phyloP scores from a whole-genome alignment of 768 basidiomycete species.

The Neoboletus subvelutipes region DNA sequence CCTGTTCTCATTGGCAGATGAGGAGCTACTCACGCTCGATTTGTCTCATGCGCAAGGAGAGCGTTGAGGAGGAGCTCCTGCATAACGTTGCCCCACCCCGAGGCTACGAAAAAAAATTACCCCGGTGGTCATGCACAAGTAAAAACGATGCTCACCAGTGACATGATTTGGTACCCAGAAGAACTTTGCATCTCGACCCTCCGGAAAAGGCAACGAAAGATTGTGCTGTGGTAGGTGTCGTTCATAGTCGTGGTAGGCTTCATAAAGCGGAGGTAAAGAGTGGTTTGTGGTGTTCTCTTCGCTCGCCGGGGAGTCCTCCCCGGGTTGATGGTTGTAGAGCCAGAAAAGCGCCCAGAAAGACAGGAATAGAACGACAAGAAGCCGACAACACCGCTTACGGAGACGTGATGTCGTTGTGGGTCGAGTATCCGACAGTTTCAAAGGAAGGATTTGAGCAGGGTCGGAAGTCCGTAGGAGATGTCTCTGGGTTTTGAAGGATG shows the following conservation, averaged over 20 bases:
- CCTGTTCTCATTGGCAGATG: background rate
- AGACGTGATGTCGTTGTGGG: background rate
- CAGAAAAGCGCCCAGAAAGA: slow-evolving; percentile 14
- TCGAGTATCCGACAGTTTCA: slow-evolving; percentile 12
- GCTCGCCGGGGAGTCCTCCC: background rate
- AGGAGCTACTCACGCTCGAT: slow-evolving; percentile 45
- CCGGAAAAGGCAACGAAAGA: slow-evolving; percentile 37
- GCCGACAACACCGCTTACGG: slow-evolving; percentile 11
- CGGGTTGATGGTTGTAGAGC: slow-evolving; percentile 9
- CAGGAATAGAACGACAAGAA: slow-evolving; percentile 15
- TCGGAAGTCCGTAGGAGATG: slow-evolving; percentile 5
- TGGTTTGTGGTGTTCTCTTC: slow-evolving; percentile 4
- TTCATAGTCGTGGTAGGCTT: slow-evolving; percentile 44
- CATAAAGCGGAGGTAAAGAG: slow-evolving; percentile 45
- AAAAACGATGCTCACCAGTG: slow-evolving; percentile 28
- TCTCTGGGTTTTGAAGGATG: slow-evolving; percentile 1
- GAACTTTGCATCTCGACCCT: slow-evolving; percentile 42
- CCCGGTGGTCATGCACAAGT: too few relatives aligned
- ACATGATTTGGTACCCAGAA: slow-evolving; percentile 52
- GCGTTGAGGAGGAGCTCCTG: slow-evolving; percentile 57
- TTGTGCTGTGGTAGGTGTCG: slow-evolving; percentile 47
- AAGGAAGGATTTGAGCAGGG: slow-evolving; percentile 15
- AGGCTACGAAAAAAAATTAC: slow-evolving; percentile 31
- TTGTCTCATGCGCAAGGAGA: slow-evolving; percentile 45
- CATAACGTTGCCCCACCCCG: slow-evolving; percentile 64